phyloP scores from a whole-genome alignment of 75 land plant genomes.

The Azolla pinnata region DNA sequence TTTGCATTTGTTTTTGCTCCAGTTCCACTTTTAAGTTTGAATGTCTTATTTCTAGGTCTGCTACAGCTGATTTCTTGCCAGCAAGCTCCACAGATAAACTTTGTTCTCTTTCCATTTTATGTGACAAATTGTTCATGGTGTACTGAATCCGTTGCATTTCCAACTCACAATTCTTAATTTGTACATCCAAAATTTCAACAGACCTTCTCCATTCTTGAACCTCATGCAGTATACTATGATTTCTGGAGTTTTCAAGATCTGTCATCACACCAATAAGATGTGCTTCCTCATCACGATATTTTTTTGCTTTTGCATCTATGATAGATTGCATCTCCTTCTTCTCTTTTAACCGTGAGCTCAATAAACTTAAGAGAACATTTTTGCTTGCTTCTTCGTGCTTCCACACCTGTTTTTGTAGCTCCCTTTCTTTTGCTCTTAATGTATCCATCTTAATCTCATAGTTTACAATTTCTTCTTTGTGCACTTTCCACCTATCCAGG shows the following conservation, averaged over 20 bases:
- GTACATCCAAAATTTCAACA: neutral
- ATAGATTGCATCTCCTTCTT: neutral
- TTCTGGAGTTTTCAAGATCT: too few species aligned
- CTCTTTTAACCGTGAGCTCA: neutral
- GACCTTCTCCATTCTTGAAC: neutral
- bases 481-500: neutral
- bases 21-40: too few species aligned
- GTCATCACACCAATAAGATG: too few species aligned
- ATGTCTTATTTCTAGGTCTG: too few species aligned
- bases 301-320: neutral
- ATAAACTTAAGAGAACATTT: neutral
- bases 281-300: too few species aligned
- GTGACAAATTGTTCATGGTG: too few species aligned
- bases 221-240: neutral
- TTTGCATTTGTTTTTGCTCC: too few species aligned
- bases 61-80: too few species aligned
- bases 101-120: neutral
- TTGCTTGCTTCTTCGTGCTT: neutral
- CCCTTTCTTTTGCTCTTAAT: neutral
- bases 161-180: neutral
- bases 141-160: neutral
- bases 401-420: slow-evolving; percentile 1
- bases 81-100: too few species aligned
- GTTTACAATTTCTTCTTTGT: neutral
- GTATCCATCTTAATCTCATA: neutral